Base-by-base conservation (phyloP, 2,329 filamentous ascomycete genomes). In the Teratosphaeria destructans region DNA sequence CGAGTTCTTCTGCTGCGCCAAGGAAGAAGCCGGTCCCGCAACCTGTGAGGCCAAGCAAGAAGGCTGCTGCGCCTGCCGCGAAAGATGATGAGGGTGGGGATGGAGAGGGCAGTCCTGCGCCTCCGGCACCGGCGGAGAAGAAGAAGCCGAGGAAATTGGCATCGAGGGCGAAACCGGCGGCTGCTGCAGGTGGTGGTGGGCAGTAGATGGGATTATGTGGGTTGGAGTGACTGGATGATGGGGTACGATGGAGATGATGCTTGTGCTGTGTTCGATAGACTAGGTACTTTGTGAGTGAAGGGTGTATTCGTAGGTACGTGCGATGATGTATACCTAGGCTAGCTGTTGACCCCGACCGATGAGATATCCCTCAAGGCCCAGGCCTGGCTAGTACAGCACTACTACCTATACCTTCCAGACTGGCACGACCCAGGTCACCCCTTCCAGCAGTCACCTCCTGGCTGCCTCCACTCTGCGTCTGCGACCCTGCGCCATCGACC, bases 131-230 rank as follows among this genome's bases (percentile, higher is more conserved):
- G 29, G 64, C 56, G 3, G 67, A 70, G 63, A 70, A 63, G 62
- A 70, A 70, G 63, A 70, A 70, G 61, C 68, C 68, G 37, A 59
- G 66, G 49, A 70, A 70, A 59, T 56, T 70, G 43, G 54, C 55
- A 10, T 29, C 58, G 55, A 61, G 57, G 56, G 54, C 65, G 12
- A 63, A 63, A 57, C 54, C 58, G 6, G 60, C 29, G 37, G 12
- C 60, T n/a, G 43, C 43, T 19, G 11, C 37, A 12, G 43, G 3
- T 6, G 43, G 16, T n/a, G 43, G 43, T 23, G 16, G 19, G n/a
- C n/a, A 16, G 43, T 49, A 49, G 43, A 19, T 19, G 7, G 37
- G 11, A 7, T 2, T 49, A 49, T n/a, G 8, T 19, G 7, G 37
- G 11, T 2, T 12, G 37, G 37, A 4, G 37, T 16, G 37, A 39